Evolutionary conservation across 176 grass and related monocot species (phyloP), one percentile per base, ranked within the genome.

Genomic region (Pharus latifolius): DNA sequence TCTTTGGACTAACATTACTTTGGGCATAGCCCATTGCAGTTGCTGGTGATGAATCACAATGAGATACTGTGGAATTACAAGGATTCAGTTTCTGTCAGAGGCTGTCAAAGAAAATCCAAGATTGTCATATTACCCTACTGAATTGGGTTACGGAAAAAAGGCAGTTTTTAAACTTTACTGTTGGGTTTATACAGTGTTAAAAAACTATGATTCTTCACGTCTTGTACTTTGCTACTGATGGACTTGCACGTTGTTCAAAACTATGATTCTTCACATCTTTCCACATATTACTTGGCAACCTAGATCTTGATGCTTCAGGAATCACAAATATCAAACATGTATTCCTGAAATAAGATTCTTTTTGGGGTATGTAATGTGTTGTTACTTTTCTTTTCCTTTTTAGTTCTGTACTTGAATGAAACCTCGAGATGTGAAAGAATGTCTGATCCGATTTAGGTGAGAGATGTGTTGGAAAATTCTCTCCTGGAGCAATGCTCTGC

Each of bases 1-100:
- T 97, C 60, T 60, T 97, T 33, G 78, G 69, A 33, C 77, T 97
- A 29, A 97, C 89, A 56, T 61, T 97, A 50, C 94, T 92, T 75
- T 92, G 78, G 70, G 88, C 94, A 47, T 97, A 92, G 67, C 0
- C 20, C n/a, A 50, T 12, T 33, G 3, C 37, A 46, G 34, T 52
- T 17, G 33, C 48, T 23, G 12, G 13, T n/a, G 14, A 48, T 11
- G 45, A 51, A 68, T 49, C 18, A 27, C 29, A 64, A 34, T 27
- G 9, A 30, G 28, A 40, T 65, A 16, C 3, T 33, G 29, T 3
- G 5, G 22, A 71, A 17, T 13, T 19, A 19, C 29, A 70, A 12
- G 1, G 33, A 70, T 70, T 24, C 2, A 2, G 28, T 20, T 54
- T 17, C 27, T 35, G 31, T 37, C 50, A 46, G 51, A 22, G 47